These are phyloP conservation scores for Silene noctiflora DNA, from an alignment of 179 eudicot species.

Conservation along the genomic window DNA sequence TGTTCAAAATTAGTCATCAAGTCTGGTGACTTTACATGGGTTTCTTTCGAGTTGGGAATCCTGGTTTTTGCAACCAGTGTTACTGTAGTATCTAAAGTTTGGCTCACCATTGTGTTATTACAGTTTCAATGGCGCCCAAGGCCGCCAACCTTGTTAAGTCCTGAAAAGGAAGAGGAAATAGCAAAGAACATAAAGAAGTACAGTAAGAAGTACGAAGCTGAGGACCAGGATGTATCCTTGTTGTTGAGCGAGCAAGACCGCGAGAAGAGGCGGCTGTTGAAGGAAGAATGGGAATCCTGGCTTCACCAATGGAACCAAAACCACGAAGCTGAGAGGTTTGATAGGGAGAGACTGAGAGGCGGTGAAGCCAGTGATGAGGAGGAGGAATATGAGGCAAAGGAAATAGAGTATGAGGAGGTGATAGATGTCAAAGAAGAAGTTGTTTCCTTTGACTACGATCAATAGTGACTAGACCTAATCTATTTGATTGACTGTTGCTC, in stretches of 20 bases:
- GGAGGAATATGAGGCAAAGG: conserved; percentile 81
- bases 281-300: conserved; percentile 86
- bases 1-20: neutral
- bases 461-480: neutral
- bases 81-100: no score
- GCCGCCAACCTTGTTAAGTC: conserved; percentile 65
- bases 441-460: conserved; percentile 41
- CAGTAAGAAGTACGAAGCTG: conserved; percentile 83
- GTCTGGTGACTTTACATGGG: neutral
- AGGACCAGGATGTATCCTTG: conserved; percentile 80
- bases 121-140: conserved; percentile 85
- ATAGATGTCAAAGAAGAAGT: conserved; percentile 64
- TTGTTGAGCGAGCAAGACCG: conserved; percentile 81
- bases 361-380: conserved; percentile 88
- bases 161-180: conserved; percentile 86
- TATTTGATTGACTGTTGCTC: conserved; percentile 4
- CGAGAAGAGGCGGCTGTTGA: conserved; percentile 65
- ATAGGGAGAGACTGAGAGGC: conserved; percentile 60
- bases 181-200: conserved; percentile 81
- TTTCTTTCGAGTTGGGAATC: no score
- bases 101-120: neutral
- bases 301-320: conserved; percentile 52
- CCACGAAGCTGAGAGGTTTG: conserved; percentile 63
- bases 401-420: conserved; percentile 74
- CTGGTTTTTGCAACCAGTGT: no score